A percentile compares a stretch with the other conserved stretches of the same genome.
These are phyloP conservation scores for Lotmaria passim DNA, from an alignment of 208 protist species.

Conservation along the genomic window DNA sequence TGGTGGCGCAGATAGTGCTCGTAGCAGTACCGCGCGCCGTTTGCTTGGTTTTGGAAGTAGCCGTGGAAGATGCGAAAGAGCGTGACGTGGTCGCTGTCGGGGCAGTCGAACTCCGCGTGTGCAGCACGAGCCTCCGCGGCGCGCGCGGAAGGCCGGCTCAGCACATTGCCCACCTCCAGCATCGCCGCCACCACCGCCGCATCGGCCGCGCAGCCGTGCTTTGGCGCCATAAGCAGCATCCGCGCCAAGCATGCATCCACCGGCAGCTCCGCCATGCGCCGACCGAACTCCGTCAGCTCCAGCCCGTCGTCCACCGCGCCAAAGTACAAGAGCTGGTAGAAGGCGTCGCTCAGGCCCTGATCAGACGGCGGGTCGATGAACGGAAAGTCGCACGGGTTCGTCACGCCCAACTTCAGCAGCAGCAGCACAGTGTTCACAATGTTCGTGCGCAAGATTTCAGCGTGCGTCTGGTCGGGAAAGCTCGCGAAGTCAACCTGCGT, in stretches of 20 bases:
- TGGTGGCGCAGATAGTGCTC: slow-evolving; percentile 73
- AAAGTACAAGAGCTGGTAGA: slow-evolving; percentile 97
- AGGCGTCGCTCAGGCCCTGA: slow-evolving; percentile 96
- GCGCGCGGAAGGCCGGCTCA: slow-evolving; percentile 46
- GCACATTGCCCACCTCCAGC: slow-evolving; percentile 80
- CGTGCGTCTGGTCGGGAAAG: slow-evolving; percentile 85
- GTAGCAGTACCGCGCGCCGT: slow-evolving; percentile 65
- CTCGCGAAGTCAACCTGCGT: slow-evolving; percentile 81
- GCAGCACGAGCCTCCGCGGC: slow-evolving; percentile 50
- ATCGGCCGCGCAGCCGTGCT: slow-evolving; percentile 82
- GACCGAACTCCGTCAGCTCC: slow-evolving; percentile 72
- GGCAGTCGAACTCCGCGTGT: slow-evolving; percentile 50
- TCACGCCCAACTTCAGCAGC: slow-evolving; percentile 96
- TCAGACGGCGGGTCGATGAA: slow-evolving; percentile 98
- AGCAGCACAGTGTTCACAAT: slow-evolving; percentile 95
- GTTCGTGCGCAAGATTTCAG: slow-evolving; percentile 98
- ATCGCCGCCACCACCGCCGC: slow-evolving; percentile 88
- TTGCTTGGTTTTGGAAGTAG: slow-evolving; percentile 41
- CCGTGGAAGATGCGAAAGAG: slow-evolving; percentile 85
- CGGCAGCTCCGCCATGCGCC: slow-evolving; percentile 72
- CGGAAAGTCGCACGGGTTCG: slow-evolving; percentile 96
- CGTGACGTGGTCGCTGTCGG: slow-evolving; percentile 83
- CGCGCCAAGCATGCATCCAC: slow-evolving; percentile 94
- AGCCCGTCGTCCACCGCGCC: slow-evolving; percentile 97
- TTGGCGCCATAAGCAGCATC: slow-evolving; percentile 83